Conservation (phyloP, 352 stramenopile species). For the Aphanomyces euteiches region DNA sequence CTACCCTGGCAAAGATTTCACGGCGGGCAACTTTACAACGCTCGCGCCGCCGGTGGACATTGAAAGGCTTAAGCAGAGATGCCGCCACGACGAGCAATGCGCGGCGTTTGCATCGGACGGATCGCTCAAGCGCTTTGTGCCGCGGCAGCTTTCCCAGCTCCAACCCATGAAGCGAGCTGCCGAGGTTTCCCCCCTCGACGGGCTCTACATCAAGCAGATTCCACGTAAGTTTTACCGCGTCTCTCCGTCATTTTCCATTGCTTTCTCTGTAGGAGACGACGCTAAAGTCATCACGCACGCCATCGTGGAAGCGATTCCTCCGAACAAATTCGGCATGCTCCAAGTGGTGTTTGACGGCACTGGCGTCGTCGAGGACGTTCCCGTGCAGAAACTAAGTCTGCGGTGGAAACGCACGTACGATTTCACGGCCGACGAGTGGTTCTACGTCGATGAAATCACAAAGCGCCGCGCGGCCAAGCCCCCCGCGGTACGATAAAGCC, state of each 20-base stretch:
- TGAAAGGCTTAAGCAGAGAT: conserved; percentile 54
- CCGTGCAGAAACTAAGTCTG: conserved; percentile 54
- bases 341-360: conserved; percentile 59
- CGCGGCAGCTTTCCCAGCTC: conserved; percentile 66
- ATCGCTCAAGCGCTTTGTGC: conserved; percentile 70
- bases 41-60: conserved; percentile 30
- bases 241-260: not conserved
- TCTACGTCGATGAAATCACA: conserved; percentile 40
- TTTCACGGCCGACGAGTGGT: conserved; percentile 32
- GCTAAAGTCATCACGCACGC: conserved; percentile 45
- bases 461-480: not conserved
- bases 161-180: conserved; percentile 43
- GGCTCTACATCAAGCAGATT: conserved; percentile 25
- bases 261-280: conserved; percentile 34
- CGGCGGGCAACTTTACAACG: conserved; percentile 56
- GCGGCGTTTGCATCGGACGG: conserved; percentile 69
- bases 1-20: conserved; percentile 68
- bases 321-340: conserved; percentile 59
- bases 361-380: conserved; percentile 44
- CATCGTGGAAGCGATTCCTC: conserved; percentile 49
- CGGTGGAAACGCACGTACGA: conserved; percentile 57
- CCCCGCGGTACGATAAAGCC: conserved; percentile 4
- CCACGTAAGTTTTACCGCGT: conserved; percentile 6
- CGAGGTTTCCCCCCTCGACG: conserved; percentile 29
- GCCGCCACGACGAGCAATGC: conserved; percentile 63